Evolutionary conservation across 176 grass and related monocot species (phyloP), one percentile per base, ranked within the genome.

Genomic region (Ensete ventricosum): DNA sequence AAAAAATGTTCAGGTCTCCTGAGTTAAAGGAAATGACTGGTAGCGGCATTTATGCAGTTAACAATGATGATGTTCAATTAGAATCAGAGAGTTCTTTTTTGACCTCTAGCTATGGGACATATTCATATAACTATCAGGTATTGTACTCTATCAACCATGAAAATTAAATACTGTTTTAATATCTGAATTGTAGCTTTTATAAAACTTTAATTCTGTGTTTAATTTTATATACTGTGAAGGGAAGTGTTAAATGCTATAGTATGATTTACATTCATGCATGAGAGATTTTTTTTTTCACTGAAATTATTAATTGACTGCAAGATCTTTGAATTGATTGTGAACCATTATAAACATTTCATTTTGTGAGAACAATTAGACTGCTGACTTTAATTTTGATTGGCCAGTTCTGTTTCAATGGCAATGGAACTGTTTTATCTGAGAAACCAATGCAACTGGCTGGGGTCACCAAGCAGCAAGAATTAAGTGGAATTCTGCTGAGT

Each of bases 21-120:
- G 91, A 96, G 79, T 96, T 84, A 86, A 91, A 91, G 79, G 92
- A 96, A 84, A 96, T 96, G 89, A 85, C 87, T 81, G 92, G 92
- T 22, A 90, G 89, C 62, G 89, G 89, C 50, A 96, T 92, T 77
- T 92, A 90, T 86, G 81, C 85, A 69, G 83, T 77, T 74, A 82
- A 64, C 50, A 86, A 81, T 9, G 87, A 84, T 76, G 83, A 68
- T 64, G 92, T 85, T 74, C 84, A 81, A 73, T 79, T 85, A n/a
- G 87, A 88, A 74, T 77, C 75, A 14, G 77, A 62, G 25, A 78
- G 77, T 78, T 87, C 58, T 54, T 81, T 74, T 17, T 77, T 57
- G 50, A 92, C 83, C 9, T 85, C 89, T 34, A 63, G 10, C 34
- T 51, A 73, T 69, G 68, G 72, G 78, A 80, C 82, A 1, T 27